These are phyloP conservation scores for Xylaria grammica DNA, from an alignment of 495 filamentous ascomycete genomes.

Conservation along the genomic window DNA sequence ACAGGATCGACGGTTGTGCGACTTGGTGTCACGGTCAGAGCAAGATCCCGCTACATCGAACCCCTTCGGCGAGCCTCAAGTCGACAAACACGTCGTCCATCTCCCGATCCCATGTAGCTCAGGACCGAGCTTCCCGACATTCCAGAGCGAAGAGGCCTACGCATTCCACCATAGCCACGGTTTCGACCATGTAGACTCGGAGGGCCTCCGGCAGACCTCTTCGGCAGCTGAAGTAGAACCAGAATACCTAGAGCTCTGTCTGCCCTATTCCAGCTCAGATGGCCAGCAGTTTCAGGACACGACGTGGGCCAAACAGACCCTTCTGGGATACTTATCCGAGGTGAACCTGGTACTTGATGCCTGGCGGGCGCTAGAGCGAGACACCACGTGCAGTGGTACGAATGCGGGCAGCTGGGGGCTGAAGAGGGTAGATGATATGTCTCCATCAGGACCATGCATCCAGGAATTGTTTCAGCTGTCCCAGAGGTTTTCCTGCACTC, in stretches of 20 bases:
- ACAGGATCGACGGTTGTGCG: neutral
- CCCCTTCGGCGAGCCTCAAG: neutral
- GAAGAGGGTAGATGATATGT: neutral
- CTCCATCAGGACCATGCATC: neutral
- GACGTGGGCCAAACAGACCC: neutral
- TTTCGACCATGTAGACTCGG: no score
- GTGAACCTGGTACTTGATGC: neutral
- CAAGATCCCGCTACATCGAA: neutral
- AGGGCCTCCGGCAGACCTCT: neutral
- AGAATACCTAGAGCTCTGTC: neutral
- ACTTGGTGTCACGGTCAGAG: constrained; percentile 15
- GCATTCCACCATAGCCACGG: neutral
- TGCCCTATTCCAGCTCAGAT: neutral
- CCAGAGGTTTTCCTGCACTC: neutral
- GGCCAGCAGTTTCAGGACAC: constrained; percentile 8
- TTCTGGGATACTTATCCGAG: neutral
- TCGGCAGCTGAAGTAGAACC: neutral
- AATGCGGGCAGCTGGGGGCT: neutral
- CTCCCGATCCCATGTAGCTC: neutral
- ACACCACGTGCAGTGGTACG: constrained; percentile 14
- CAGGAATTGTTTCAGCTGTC: constrained; percentile 7
- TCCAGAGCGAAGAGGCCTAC: neutral
- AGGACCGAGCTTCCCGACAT: neutral
- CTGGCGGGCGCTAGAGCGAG: constrained; percentile 2
- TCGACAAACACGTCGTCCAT: neutral